phyloP scores from a whole-genome alignment of 2,329 filamentous ascomycete genomes.

The Rutstroemia sp. region DNA sequence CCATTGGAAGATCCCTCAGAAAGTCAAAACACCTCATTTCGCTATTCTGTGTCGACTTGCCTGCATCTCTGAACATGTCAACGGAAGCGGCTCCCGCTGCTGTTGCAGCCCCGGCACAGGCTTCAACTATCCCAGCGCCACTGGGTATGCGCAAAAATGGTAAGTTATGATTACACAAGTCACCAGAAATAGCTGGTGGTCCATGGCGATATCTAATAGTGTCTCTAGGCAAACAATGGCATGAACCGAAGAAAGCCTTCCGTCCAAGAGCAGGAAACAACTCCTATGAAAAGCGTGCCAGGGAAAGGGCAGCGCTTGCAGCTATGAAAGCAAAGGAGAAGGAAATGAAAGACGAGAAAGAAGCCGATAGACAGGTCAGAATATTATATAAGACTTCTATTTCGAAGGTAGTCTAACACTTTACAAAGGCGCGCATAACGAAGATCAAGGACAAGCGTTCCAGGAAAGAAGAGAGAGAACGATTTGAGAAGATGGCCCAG shows the following conservation, averaged over 20 bases:
- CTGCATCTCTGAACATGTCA: constrained; percentile 17
- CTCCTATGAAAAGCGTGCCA: constrained; percentile 71
- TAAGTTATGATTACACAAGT: constrained; percentile 31
- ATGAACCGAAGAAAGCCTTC: constrained; percentile 74
- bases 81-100: constrained; percentile 14
- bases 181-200: neutral
- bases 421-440: constrained; percentile 61
- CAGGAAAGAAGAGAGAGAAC: constrained; percentile 85
- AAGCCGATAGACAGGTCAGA: constrained; percentile 73
- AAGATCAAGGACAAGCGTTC: constrained; percentile 77
- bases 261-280: constrained; percentile 71
- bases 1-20: neutral
- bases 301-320: constrained; percentile 56
- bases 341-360: constrained; percentile 94
- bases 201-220: constrained; percentile 13
- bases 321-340: constrained; percentile 90
- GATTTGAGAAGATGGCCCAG: constrained; percentile 89
- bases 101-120: constrained; percentile 1
- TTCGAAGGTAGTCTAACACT: neutral
- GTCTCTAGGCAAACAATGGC: constrained; percentile 84
- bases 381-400: neutral
- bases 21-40: neutral
- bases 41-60: neutral
- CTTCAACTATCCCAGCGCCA: neutral
- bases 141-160: constrained; percentile 76